A percentile compares a stretch with the other conserved stretches of the same genome.
phyloP scores from a whole-genome alignment of 805 yeast species.

The Candida nanaspora region DNA sequence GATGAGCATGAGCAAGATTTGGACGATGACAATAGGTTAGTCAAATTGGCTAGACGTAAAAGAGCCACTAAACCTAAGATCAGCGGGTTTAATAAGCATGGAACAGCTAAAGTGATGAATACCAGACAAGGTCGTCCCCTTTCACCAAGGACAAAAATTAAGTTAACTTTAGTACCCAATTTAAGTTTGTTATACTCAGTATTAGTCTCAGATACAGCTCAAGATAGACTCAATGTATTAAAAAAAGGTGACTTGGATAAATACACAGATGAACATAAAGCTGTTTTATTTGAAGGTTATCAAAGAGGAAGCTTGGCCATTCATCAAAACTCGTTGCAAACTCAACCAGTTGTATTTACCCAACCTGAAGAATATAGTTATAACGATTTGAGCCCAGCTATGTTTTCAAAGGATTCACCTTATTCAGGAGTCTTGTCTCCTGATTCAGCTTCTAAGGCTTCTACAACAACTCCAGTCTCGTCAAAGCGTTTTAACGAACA shows the following conservation, averaged over 20 bases:
- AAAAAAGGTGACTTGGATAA: background rate
- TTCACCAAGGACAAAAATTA: slow-evolving; percentile 44
- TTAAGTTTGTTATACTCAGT: slow-evolving; percentile 36
- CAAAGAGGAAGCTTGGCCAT: too few species aligned
- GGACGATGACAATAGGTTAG: background rate
- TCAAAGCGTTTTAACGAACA: background rate
- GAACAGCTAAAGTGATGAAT: background rate
- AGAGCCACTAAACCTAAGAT: background rate
- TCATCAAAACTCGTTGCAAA: slow-evolving; percentile 8
- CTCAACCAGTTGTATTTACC: slow-evolving; percentile 11
- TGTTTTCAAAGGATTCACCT: slow-evolving; percentile 1
- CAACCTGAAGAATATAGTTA: background rate
- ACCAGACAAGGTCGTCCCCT: slow-evolving; percentile 31
- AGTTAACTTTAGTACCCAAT: slow-evolving; percentile 40
- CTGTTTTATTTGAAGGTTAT: background rate
- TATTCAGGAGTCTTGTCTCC: background rate
- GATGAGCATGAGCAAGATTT: background rate
- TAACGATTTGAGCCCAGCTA: too few species aligned
- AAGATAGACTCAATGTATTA: slow-evolving; percentile 5
- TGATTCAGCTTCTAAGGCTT: background rate
- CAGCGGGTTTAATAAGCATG: background rate
- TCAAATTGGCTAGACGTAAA: background rate
- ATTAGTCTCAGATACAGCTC: slow-evolving; percentile 25
- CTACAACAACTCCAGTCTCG: background rate
- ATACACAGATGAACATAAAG: background rate